phyloP scores from a whole-genome alignment of 192 early-diverging fungal genomes.

The Allomyces macrogynus region DNA sequence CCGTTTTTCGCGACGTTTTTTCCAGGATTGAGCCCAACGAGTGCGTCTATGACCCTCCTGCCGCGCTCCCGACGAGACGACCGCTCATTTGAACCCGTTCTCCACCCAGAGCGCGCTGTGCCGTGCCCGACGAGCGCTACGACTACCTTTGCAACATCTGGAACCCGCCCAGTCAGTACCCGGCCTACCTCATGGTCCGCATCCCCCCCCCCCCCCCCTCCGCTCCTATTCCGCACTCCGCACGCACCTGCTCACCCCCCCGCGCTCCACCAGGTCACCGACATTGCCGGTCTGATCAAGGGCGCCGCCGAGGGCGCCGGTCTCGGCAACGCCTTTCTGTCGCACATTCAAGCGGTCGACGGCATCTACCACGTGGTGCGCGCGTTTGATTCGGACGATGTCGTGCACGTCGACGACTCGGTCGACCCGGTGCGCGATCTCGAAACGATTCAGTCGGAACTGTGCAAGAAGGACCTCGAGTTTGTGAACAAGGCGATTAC shows the following conservation, averaged over 20 bases:
- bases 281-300: slow-evolving; percentile 69
- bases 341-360: slow-evolving; percentile 46
- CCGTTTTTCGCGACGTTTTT: slow-evolving; percentile 1
- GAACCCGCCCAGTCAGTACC: slow-evolving; percentile 32
- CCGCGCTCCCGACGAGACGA: too few species aligned
- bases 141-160: slow-evolving; percentile 40
- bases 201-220: neutral
- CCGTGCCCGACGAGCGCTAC: slow-evolving; percentile 47
- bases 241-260: neutral
- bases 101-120: slow-evolving; percentile 20
- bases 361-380: slow-evolving; percentile 33
- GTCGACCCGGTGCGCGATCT: slow-evolving; percentile 59
- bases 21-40: slow-evolving; percentile 47
- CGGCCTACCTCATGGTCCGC: slow-evolving; percentile 33
- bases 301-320: slow-evolving; percentile 27
- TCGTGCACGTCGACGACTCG: slow-evolving; percentile 31
- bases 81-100: too few species aligned
- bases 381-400: slow-evolving; percentile 58
- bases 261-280: slow-evolving; percentile 23
- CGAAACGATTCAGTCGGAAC: slow-evolving; percentile 57
- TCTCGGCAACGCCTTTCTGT: slow-evolving; percentile 59
- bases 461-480: slow-evolving; percentile 28
- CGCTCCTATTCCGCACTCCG: neutral
- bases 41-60: neutral
- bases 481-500: slow-evolving; percentile 7